Evolutionary conservation across 129 eudicot species (phyloP).

Genomic region (Flaveria linearis): DNA sequence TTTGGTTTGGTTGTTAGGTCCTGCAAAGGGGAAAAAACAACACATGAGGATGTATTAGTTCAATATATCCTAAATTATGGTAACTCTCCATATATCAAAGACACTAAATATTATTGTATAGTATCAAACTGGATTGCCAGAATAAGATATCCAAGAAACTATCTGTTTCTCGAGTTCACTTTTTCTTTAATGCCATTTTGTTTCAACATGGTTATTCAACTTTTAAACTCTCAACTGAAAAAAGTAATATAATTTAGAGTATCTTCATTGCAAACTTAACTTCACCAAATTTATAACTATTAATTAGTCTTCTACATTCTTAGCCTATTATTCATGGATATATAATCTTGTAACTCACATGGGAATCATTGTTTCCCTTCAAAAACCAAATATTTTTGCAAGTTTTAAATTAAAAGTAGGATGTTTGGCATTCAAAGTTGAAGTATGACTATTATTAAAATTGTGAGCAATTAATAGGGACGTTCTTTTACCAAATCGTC

Average conservation of each 20-base stretch:
- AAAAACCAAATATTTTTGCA: background rate
- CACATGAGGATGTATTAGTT: background rate
- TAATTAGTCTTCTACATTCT: background rate
- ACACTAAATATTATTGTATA: background rate
- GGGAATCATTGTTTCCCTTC: background rate
- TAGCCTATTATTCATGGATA: background rate
- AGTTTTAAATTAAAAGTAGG: background rate
- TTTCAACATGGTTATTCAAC: background rate
- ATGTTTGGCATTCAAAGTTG: constrained; percentile 3
- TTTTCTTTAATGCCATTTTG: background rate
- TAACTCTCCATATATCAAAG: background rate
- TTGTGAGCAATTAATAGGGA: background rate
- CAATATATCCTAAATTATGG: constrained; percentile 3
- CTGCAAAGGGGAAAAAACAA: constrained; percentile 45
- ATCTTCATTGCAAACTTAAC: background rate
- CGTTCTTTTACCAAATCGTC: background rate
- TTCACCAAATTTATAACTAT: background rate
- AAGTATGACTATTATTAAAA: background rate
- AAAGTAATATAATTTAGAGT: background rate
- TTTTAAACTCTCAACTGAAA: background rate
- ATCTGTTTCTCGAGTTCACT: background rate
- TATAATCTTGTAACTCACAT: background rate
- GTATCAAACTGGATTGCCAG: background rate
- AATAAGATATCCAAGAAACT: constrained; percentile 12
- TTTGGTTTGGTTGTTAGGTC: constrained; percentile 64